A percentile compares a stretch with the other conserved stretches of the same genome.
Conservation (phyloP, 2,329 filamentous ascomycete genomes). For the Ophiocordyceps camponoti-rufipedis region DNA sequence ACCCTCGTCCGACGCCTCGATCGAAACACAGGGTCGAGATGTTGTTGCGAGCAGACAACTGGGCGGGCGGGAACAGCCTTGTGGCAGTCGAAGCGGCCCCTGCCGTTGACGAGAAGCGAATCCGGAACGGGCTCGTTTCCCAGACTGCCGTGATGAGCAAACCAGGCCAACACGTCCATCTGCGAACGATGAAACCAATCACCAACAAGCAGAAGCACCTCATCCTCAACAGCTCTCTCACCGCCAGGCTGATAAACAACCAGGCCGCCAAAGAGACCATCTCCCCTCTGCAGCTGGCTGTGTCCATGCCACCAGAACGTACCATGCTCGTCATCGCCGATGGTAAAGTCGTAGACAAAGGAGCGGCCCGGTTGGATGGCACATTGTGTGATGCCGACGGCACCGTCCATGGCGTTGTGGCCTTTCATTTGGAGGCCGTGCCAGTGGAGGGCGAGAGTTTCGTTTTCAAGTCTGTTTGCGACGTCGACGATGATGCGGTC, state of each 20-base stretch:
- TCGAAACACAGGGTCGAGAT: slow-evolving; percentile 5
- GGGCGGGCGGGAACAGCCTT: slow-evolving; percentile 10
- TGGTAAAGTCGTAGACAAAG: slow-evolving; percentile 37
- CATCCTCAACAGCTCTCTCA: slow-evolving; percentile 16
- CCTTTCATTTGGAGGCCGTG: slow-evolving; percentile 60
- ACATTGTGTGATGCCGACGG: slow-evolving; percentile 28
- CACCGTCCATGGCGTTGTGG: slow-evolving; percentile 50
- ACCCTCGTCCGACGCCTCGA: slow-evolving; percentile 2
- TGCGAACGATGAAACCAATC: slow-evolving; percentile 19
- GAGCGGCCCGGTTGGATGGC: slow-evolving; percentile 30
- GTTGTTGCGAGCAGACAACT: slow-evolving; percentile 4
- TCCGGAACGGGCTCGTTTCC: slow-evolving; percentile 21
- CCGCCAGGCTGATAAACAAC: slow-evolving; percentile 33
- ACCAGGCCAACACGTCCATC: slow-evolving; percentile 14
- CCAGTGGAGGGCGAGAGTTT: slow-evolving; percentile 51
- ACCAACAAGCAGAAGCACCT: slow-evolving; percentile 32
- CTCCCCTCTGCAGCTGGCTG: slow-evolving; percentile 25
- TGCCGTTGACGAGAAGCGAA: slow-evolving; percentile 17
- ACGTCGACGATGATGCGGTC: slow-evolving; percentile 53
- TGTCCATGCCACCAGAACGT: slow-evolving; percentile 43
- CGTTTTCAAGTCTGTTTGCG: slow-evolving; percentile 40
- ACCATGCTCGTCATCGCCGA: slow-evolving; percentile 35
- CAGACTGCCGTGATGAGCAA: slow-evolving; percentile 13
- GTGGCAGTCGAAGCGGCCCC: slow-evolving; percentile 12
- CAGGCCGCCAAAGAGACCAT: slow-evolving; percentile 40